Base-by-base conservation (phyloP, 108 stramenopile genomes). In the Nitzschia palea region DNA sequence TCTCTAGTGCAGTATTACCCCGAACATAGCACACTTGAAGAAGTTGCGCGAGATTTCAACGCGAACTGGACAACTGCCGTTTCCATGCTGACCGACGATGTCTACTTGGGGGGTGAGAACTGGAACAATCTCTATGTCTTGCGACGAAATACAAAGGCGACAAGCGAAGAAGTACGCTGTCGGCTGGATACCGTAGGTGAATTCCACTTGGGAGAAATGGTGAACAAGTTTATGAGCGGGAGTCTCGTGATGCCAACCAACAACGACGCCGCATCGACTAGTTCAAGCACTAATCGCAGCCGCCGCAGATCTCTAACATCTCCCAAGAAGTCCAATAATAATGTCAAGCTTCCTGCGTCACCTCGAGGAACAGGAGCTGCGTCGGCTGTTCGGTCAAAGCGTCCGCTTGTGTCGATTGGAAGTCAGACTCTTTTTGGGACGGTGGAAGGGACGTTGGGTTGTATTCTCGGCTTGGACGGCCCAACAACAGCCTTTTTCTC, bases 151-250 rank as follows among this genome's bases (percentile, higher is more conserved):
- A 59, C 76, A 34, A 82, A 91, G 58, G 91, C 97, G 14, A 44
- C 80, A 1, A 88, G 86, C 20, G 96, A 97, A 67, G 96, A 93
- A 45, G 78, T 88, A 6, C 73, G 92, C 22, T 81, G 85, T 20
- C 93, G 96, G 32, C 71, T 99, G 23, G 91, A 97, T 44, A 90
- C 91, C 0, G 70, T 90, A 29, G 97, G 97, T 32, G 91, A 95
- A 65, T 98, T 88, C 57, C 95, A 99, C 65, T 56, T 98, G 5
- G 99, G 97, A 10, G 98, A 99, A 58, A 98, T 95, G 84, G 80
- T 89, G 35, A 99, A 98, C 77, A 93, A 88, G 53, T 89, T 98
- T 55, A 88, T 85, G 67, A 67, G 53, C 36, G 99, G 98, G 5
- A 94, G 91, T 62, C 83, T 98, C 9, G 91, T 95, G 23, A 96